phyloP scores from a whole-genome alignment of 2,329 filamentous ascomycete species.

The Tolypocladium pustulatum region DNA sequence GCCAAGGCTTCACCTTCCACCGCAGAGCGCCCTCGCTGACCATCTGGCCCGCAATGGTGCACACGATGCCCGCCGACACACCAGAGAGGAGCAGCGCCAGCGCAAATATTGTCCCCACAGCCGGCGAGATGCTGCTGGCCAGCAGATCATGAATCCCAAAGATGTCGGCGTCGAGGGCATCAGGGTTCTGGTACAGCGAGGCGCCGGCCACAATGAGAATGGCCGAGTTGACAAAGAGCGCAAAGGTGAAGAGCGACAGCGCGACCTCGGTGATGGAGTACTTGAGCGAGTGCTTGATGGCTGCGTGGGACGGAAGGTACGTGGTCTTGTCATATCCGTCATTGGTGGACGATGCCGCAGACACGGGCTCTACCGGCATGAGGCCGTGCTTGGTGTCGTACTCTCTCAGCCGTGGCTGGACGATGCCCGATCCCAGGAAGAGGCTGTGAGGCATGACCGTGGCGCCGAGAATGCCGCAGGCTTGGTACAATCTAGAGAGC shows the following conservation, averaged over 20 bases:
- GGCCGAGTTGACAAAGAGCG: slow-evolving; percentile 73
- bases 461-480: slow-evolving; percentile 67
- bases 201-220: slow-evolving; percentile 77
- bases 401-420: slow-evolving; percentile 54
- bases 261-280: slow-evolving; percentile 63
- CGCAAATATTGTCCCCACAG: slow-evolving; percentile 75
- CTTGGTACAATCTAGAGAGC: slow-evolving; percentile 42
- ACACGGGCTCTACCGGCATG: slow-evolving; percentile 23
- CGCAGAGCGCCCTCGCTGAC: slow-evolving; percentile 72
- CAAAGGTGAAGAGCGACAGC: slow-evolving; percentile 69
- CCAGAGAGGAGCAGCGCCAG: slow-evolving; percentile 72
- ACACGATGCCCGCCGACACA: slow-evolving; percentile 73
- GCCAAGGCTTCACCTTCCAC: slow-evolving; percentile 67
- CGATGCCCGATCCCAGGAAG: slow-evolving; percentile 59
- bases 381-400: slow-evolving; percentile 51
- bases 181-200: slow-evolving; percentile 53
- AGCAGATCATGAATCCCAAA: slow-evolving; percentile 75
- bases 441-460: slow-evolving; percentile 65
- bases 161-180: slow-evolving; percentile 61
- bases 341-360: slow-evolving; percentile 3
- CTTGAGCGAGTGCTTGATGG: slow-evolving; percentile 64
- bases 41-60: slow-evolving; percentile 85
- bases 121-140: slow-evolving; percentile 55
- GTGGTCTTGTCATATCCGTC: slow-evolving; percentile 36
- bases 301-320: slow-evolving; percentile 60